These are phyloP conservation scores for Boletus coffeatus DNA, from an alignment of 1,284 basidiomycete species.

Conservation along the genomic window DNA sequence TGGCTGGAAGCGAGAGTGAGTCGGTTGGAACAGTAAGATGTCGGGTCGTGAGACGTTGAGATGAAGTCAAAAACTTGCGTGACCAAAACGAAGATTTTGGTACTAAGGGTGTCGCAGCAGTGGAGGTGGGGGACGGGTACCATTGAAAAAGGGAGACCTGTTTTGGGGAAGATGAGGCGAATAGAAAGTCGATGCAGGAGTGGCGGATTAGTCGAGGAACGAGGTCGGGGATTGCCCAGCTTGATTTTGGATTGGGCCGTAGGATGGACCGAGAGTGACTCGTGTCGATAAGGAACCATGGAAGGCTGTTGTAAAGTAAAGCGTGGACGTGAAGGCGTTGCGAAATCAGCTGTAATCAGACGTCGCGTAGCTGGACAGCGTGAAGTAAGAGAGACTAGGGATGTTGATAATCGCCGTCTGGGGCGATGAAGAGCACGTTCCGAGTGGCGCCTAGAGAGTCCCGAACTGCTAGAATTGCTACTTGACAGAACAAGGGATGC, in stretches of 20 bases:
- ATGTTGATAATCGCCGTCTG: no score
- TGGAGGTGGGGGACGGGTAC: background rate
- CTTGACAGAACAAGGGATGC: no score
- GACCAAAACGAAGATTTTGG: constrained; percentile 55
- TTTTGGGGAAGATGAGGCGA: no score
- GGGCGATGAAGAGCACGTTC: no score
- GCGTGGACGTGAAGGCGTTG: no score
- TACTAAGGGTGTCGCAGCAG: constrained; percentile 36
- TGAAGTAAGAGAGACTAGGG: no score
- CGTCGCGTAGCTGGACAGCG: no score
- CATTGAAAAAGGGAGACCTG: no score
- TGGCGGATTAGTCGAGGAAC: constrained; percentile 59
- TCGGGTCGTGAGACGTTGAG: constrained; percentile 9
- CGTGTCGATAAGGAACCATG: constrained; percentile 16
- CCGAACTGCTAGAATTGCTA: no score
- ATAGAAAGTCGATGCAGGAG: no score
- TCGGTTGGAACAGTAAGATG: constrained; percentile 21
- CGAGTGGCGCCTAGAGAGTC: no score
- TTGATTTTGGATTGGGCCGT: constrained; percentile 14
- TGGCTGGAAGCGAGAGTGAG: constrained; percentile 40
- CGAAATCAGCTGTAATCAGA: no score
- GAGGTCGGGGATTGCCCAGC: constrained; percentile 35
- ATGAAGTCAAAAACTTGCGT: constrained; percentile 31
- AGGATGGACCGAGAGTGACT: constrained; percentile 9
- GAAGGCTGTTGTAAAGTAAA: constrained; percentile 23